phyloP scores from a whole-genome alignment of 1,284 basidiomycete species.

The Rhodotorula sp. region DNA sequence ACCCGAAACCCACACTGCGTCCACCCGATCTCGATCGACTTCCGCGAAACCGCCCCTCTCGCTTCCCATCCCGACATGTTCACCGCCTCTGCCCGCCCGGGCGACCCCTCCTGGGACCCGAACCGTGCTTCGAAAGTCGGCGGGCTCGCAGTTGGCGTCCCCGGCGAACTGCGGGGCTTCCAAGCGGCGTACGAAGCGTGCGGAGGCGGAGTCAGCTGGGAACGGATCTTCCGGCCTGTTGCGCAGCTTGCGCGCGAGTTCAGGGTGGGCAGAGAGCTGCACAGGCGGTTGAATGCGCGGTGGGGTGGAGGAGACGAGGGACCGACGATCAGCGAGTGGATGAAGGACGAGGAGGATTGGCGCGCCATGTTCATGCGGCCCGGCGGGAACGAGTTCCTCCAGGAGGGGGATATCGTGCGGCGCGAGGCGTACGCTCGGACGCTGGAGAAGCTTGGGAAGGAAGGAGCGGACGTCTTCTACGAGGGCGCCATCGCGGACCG shows the following conservation, averaged over 20 bases:
- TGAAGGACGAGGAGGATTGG: conserved; percentile 71
- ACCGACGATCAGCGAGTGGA: conserved; percentile 51
- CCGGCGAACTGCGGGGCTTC: conserved; percentile 80
- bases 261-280: conserved; percentile 71
- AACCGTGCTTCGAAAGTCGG: conserved; percentile 60
- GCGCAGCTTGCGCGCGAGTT: conserved; percentile 66
- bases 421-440: conserved; percentile 69
- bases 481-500: conserved; percentile 72
- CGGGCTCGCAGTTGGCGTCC: conserved; percentile 77
- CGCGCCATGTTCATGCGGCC: conserved; percentile 69
- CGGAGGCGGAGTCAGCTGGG: conserved; percentile 70
- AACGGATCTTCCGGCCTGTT: conserved; percentile 69
- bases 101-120: conserved; percentile 50
- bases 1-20: conserved; percentile 59
- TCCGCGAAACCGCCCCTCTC: conserved; percentile 79
- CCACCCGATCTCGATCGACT: conserved; percentile 63
- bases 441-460: conserved; percentile 61
- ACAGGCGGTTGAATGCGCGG: conserved; percentile 63
- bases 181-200: conserved; percentile 74
- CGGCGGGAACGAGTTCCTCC: conserved; percentile 54
- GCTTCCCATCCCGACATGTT: conserved; percentile 75
- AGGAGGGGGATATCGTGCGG: conserved; percentile 69
- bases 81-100: conserved; percentile 50
- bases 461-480: conserved; percentile 73
- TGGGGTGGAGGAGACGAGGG: conserved; percentile 6